Evolutionary conservation across 192 early-diverging fungal genomes (phyloP).

Genomic region (Dimargaris cristalligena): DNA sequence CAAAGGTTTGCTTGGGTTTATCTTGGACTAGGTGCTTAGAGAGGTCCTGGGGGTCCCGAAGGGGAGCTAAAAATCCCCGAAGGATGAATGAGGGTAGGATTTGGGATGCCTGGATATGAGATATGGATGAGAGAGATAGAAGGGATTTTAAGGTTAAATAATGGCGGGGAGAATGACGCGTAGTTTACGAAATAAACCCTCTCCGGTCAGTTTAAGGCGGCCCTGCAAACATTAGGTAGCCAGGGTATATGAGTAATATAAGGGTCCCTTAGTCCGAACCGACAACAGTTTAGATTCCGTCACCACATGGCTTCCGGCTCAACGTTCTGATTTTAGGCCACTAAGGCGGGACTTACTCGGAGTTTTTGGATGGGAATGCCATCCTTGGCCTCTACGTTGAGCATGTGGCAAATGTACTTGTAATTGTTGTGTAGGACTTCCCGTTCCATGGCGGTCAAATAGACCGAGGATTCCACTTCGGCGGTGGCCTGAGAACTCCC

Average conservation of each 20-base stretch:
- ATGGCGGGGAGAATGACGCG: neutral
- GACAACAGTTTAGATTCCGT: too few relatives aligned
- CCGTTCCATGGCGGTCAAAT: neutral
- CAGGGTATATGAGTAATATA: neutral
- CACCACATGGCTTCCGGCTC: too few relatives aligned
- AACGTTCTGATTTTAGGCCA: too few relatives aligned
- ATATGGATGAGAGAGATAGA: neutral
- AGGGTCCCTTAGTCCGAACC: neutral
- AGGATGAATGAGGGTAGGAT: conserved; percentile 6
- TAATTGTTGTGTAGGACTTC: neutral
- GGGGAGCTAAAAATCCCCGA: neutral
- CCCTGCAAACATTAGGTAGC: neutral
- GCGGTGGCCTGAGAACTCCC: conserved; percentile 1
- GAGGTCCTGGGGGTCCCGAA: neutral
- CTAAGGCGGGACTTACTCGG: neutral
- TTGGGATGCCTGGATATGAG: neutral
- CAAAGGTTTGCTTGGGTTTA: neutral
- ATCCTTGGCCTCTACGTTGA: neutral
- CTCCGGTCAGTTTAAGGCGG: neutral
- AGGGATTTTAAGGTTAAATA: neutral
- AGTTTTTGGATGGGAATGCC: conserved; percentile 6
- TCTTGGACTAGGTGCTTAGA: neutral
- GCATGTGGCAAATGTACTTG: conserved; percentile 6
- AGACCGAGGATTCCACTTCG: neutral
- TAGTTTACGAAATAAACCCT: neutral